phyloP scores from a whole-genome alignment of 208 protist genomes.

The Wallacemonas sp. region DNA sequence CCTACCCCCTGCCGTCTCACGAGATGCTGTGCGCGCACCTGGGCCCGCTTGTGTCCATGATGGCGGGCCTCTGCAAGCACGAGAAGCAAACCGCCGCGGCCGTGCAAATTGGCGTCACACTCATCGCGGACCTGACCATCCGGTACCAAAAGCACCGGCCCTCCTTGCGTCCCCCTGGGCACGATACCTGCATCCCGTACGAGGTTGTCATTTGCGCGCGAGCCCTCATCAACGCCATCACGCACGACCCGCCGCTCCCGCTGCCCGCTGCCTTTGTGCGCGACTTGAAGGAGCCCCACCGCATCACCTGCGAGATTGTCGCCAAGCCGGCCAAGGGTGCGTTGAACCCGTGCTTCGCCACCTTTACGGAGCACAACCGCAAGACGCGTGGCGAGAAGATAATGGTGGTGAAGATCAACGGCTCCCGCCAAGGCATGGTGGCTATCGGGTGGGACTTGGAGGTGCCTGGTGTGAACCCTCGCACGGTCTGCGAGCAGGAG shows the following conservation, averaged over 20 bases:
- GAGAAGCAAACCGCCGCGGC: constrained; percentile 69
- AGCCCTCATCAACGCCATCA: constrained; percentile 52
- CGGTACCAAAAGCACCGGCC: constrained; percentile 64
- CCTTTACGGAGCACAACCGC: constrained; percentile 61
- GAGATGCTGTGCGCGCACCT: constrained; percentile 55
- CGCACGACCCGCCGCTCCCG: constrained; percentile 58
- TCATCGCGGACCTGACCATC: constrained; percentile 75
- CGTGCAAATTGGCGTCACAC: constrained; percentile 82
- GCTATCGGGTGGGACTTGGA: constrained; percentile 72
- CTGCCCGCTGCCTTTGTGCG: constrained; percentile 60
- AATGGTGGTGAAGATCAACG: constrained; percentile 53
- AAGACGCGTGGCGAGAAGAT: constrained; percentile 54
- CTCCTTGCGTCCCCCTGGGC: constrained; percentile 25
- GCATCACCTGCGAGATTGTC: constrained; percentile 51
- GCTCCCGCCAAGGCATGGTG: constrained; percentile 60
- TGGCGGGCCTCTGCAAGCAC: constrained; percentile 66
- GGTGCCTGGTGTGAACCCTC: neutral
- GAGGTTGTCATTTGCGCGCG: constrained; percentile 66
- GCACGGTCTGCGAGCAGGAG: constrained; percentile 6
- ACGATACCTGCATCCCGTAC: constrained; percentile 65
- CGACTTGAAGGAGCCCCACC: constrained; percentile 47
- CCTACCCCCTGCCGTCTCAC: constrained; percentile 61
- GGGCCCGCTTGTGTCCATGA: constrained; percentile 66
- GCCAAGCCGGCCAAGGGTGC: constrained; percentile 18
- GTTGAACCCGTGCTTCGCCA: constrained; percentile 30